Base-by-base conservation (phyloP, 2,329 filamentous ascomycete genomes). In the Cytospora mali region DNA sequence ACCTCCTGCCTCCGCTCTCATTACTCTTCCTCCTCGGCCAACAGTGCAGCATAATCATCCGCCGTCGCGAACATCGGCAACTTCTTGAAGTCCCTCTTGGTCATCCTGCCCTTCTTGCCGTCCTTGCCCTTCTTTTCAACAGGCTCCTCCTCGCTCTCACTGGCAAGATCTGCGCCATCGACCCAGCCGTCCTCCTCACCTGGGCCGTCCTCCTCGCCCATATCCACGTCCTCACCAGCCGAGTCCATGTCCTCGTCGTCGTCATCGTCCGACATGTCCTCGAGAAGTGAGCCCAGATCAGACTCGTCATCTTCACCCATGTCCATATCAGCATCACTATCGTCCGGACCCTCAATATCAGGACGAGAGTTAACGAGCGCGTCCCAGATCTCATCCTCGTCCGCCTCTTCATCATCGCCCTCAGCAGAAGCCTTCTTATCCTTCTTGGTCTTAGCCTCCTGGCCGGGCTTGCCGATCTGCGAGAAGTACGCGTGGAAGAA, bases 401-500 rank as follows among this genome's bases (percentile, higher is more conserved):
- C 80, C 21, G 82, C 84, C 61, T 88, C 87, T 29, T 83, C 80
- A 27, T 81, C 82, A 4, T 76, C 77, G 3, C 79, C 80, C 31
- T 72, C 74, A 55, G 79, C 79, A 67, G 81, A 80, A 69, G 82
- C 82, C 70, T 66, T 64, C 58, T 61, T 65, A 2, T 55, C 46
- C 55, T 64, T 66, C 52, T 64, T 64, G 51, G 35, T 39, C 62
- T 81, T 83, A 68, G 80, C 77, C 13, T 80, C 77, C 72, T 89
- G 84, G 62, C 74, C 74, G 56, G 82, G 78, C 75, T 88, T 92
- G 66, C 87, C 87, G 61, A 91, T 77, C 66, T 88, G 85, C 64
- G 86, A 88, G 77, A 99, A 99, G 84, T 99, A 99, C 68, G 92
- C 88, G 76, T 99, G 95, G 85, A 99, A 99, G 85, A 99, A 99